phyloP scores from a whole-genome alignment of 2,329 filamentous ascomycete genomes.

The Neofusicoccum parvum region DNA sequence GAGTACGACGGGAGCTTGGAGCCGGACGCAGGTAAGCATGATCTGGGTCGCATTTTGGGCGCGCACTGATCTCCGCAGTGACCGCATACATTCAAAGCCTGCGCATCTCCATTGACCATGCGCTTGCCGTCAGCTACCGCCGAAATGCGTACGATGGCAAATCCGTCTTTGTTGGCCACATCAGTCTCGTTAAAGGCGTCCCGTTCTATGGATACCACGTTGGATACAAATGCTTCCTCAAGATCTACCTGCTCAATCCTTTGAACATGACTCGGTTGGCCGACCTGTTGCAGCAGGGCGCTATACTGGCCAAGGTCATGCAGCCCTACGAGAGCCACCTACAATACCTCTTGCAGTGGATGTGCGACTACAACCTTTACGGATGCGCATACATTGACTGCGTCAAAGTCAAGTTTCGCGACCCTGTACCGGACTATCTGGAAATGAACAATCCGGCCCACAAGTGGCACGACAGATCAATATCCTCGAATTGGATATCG shows the following conservation, averaged over 20 bases:
- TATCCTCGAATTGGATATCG: slow-evolving; percentile 61
- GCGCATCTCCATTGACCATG: slow-evolving; percentile 87
- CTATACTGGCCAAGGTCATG: slow-evolving; percentile 78
- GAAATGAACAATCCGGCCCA: slow-evolving; percentile 64
- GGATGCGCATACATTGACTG: slow-evolving; percentile 86
- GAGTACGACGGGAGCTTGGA: slow-evolving; percentile 74
- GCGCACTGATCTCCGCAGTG: slow-evolving; percentile 53
- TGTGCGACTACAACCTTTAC: slow-evolving; percentile 97
- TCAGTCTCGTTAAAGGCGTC: slow-evolving; percentile 87
- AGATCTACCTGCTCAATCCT: slow-evolving; percentile 92
- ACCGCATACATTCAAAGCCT: slow-evolving; percentile 74
- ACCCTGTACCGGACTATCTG: slow-evolving; percentile 71
- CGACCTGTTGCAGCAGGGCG: slow-evolving; percentile 84
- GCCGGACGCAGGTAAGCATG: slow-evolving; percentile 64
- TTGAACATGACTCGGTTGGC: slow-evolving; percentile 82
- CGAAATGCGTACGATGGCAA: slow-evolving; percentile 71
- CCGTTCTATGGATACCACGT: slow-evolving; percentile 97
- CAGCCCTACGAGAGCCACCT: slow-evolving; percentile 95
- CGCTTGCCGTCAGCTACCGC: slow-evolving; percentile 81
- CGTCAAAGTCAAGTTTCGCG: slow-evolving; percentile 70
- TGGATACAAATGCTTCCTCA: slow-evolving; percentile 87
- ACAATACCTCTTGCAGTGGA: slow-evolving; percentile 92
- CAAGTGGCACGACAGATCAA: slow-evolving; percentile 78
- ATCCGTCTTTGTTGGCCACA: slow-evolving; percentile 79
- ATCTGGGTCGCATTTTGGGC: slow-evolving; percentile 11